phyloP scores from a whole-genome alignment of 176 grass and related monocot species.

The Elaeis guineensis region DNA sequence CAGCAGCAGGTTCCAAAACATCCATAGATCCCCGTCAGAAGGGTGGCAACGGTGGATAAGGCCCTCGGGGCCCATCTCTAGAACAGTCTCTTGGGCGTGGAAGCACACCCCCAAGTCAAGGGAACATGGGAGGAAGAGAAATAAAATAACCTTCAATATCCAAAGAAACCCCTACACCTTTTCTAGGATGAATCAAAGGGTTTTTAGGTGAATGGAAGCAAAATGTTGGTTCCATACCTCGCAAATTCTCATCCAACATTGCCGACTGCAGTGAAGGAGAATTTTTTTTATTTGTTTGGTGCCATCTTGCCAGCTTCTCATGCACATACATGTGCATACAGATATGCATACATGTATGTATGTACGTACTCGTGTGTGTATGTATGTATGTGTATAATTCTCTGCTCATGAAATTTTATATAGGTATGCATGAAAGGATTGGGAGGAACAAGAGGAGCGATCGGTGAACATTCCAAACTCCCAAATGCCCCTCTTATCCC shows the following conservation, averaged over 20 bases:
- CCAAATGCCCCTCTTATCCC: slow-evolving; percentile 1
- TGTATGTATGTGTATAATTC: background rate
- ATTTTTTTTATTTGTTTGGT: background rate
- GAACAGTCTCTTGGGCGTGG: no score
- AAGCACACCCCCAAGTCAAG: no score
- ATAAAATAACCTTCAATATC: background rate
- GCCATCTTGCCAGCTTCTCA: no score
- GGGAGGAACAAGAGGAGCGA: background rate
- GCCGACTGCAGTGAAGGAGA: slow-evolving; percentile 13
- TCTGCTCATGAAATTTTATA: background rate
- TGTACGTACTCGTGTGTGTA: no score
- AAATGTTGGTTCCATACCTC: slow-evolving; percentile 13
- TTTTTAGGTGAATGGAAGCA: slow-evolving; percentile 3
- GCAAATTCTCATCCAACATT: slow-evolving; percentile 20
- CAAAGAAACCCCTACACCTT: no score
- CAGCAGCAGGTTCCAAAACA: background rate
- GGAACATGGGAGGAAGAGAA: background rate
- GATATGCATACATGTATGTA: no score
- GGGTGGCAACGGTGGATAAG: background rate
- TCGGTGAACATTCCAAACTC: slow-evolving; percentile 20
- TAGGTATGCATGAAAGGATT: background rate
- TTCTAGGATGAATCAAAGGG: background rate
- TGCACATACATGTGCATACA: no score
- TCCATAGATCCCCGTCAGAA: no score
- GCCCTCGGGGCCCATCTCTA: no score